Evolutionary conservation across 495 filamentous ascomycete genomes (phyloP).

Genomic region (Aspergillus wentii): DNA sequence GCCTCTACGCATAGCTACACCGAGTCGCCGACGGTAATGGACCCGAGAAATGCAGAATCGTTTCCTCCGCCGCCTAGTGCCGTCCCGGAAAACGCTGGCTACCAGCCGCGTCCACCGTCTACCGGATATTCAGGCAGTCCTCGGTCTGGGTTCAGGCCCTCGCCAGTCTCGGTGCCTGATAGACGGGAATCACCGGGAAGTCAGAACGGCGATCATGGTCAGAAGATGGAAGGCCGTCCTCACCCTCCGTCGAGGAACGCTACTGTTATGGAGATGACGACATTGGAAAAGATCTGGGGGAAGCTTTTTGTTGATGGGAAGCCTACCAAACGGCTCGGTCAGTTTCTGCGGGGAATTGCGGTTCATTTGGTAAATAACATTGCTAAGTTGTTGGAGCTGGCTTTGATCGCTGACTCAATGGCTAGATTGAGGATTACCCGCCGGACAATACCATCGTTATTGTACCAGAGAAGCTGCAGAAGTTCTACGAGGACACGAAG

Average conservation of each 20-base stretch:
- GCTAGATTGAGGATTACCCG: constrained; percentile 70
- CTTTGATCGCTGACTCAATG: constrained; percentile 16
- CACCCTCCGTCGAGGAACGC: constrained; percentile 35
- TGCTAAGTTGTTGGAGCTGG: neutral
- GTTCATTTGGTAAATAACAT: constrained; percentile 62
- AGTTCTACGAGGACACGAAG: constrained; percentile 66
- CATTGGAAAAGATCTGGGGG: constrained; percentile 70
- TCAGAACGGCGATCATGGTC: constrained; percentile 27
- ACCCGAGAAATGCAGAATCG: no score
- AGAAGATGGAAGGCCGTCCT: constrained; percentile 33
- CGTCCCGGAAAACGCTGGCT: constrained; percentile 27
- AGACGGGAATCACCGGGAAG: constrained; percentile 27
- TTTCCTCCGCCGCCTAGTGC: constrained; percentile 17
- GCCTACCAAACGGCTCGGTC: constrained; percentile 61
- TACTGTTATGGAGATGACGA: constrained; percentile 50
- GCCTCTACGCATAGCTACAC: constrained; percentile 14
- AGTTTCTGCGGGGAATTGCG: constrained; percentile 73
- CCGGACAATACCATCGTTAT: constrained; percentile 75
- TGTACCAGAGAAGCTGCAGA: constrained; percentile 71
- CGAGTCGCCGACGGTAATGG: no score
- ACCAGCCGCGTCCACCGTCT: constrained; percentile 39
- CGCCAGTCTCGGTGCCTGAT: constrained; percentile 15
- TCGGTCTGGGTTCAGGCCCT: constrained; percentile 20
- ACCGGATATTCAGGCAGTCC: constrained; percentile 16
- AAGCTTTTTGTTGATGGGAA: constrained; percentile 67